Percentiles rank a stretch among this genome's conserved stretches.
These are phyloP conservation scores for Vicia villosa DNA, from an alignment of 306 rosid genomes.

Conservation along the genomic window DNA sequence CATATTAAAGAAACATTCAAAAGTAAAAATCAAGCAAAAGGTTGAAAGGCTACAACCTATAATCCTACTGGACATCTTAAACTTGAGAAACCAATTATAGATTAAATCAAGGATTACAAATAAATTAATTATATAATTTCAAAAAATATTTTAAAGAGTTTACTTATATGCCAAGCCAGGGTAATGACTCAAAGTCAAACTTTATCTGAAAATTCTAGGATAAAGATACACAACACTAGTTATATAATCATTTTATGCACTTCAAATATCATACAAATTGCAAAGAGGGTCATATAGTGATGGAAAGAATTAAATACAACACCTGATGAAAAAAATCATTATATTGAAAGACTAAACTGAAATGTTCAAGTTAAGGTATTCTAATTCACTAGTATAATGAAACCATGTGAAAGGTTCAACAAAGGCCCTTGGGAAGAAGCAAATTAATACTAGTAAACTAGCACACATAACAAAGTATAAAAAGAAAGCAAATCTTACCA, in stretches of 20 bases:
- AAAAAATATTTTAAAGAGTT: constrained; percentile 11
- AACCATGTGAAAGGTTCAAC: not conserved
- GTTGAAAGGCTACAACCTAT: constrained; percentile 4
- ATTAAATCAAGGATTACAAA: not conserved
- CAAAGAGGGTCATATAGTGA: not conserved
- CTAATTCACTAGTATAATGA: constrained; percentile 23
- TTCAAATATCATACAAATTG: not conserved
- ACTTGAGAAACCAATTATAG: constrained; percentile 17
- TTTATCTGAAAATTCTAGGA: not conserved
- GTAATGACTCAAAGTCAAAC: not conserved
- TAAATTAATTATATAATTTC: constrained; percentile 4
- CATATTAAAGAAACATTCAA: constrained; percentile 28
- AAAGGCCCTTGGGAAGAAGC: constrained; percentile 23
- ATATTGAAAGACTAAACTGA: not conserved
- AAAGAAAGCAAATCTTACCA: constrained; percentile 65
- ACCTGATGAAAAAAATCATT: too few relatives aligned
- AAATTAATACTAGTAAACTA: constrained; percentile 20
- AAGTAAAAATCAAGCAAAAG: constrained; percentile 26
- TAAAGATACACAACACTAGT: constrained; percentile 25
- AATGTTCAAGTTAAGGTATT: constrained; percentile 5
- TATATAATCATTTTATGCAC: constrained; percentile 23
- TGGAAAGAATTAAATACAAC: too few relatives aligned
- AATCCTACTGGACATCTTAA: constrained; percentile 9
- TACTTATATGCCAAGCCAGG: constrained; percentile 4
- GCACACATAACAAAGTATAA: not conserved